Evolutionary conservation across 257 asterid species (phyloP).

Genomic region (Solanum neorickii): DNA sequence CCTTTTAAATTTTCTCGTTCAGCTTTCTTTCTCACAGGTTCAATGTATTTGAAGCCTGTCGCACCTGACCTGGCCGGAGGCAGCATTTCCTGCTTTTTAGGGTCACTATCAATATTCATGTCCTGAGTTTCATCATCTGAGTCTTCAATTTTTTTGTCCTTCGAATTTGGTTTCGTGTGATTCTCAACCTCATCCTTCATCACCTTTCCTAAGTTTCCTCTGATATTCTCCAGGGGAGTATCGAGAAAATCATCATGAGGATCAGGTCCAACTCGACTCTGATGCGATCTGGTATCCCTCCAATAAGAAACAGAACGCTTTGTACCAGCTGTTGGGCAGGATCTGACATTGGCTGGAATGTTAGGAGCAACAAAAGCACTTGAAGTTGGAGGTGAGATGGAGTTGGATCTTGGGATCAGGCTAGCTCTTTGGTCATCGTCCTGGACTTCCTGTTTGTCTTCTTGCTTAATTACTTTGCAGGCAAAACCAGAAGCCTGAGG

Average conservation of each 20-base stretch:
- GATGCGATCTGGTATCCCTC: constrained; percentile 92
- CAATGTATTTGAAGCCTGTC: constrained; percentile 63
- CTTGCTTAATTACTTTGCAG: constrained; percentile 18
- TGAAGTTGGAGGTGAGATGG: constrained; percentile 34
- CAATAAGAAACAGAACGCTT: constrained; percentile 77
- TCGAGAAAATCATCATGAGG: constrained; percentile 90
- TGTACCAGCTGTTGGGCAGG: constrained; percentile 55
- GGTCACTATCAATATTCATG: constrained; percentile 30
- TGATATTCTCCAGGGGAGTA: constrained; percentile 69
- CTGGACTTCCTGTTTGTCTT: constrained; percentile 20
- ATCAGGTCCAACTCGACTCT: constrained; percentile 73
- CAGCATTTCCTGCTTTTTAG: constrained; percentile 23
- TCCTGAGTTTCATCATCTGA: constrained; percentile 75
- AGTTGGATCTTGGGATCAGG: constrained; percentile 24
- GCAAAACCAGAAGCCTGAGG: constrained; percentile 13
- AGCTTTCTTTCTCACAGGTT: constrained; percentile 70
- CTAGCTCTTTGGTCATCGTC: constrained; percentile 17
- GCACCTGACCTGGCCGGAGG: constrained; percentile 26
- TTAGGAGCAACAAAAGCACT: constrained; percentile 26
- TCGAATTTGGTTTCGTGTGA: constrained; percentile 10
- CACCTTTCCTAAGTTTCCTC: constrained; percentile 38
- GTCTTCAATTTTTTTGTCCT: constrained; percentile 17
- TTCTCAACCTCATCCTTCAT: constrained; percentile 23
- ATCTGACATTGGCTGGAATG: constrained; percentile 21
- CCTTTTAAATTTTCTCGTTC: constrained; percentile 83